phyloP scores from a whole-genome alignment of 1,139 yeast species.

The Blastobotrys elegans region DNA sequence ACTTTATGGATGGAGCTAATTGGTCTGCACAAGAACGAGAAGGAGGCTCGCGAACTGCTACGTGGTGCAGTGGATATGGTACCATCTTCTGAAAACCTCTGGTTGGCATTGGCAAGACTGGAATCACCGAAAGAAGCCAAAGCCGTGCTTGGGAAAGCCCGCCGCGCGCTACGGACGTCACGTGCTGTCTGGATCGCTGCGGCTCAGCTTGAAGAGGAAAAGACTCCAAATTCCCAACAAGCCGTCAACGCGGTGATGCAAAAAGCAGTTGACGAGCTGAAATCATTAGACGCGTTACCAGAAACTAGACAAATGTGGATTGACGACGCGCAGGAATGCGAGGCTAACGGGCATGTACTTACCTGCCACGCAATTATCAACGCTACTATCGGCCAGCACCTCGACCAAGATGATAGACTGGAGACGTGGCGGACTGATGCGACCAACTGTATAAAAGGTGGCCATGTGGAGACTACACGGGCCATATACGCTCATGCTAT shows the following conservation, averaged over 20 bases:
- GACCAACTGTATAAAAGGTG: slow-evolving; percentile 25
- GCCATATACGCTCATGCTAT: slow-evolving; percentile 48
- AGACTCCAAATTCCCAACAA: slow-evolving; percentile 35
- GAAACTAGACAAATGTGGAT: slow-evolving; percentile 46
- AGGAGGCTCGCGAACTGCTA: slow-evolving; percentile 52
- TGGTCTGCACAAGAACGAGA: slow-evolving; percentile 40
- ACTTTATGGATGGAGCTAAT: slow-evolving; percentile 59
- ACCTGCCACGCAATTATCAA: slow-evolving; percentile 36
- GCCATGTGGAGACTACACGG: slow-evolving; percentile 39
- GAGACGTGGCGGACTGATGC: slow-evolving; percentile 38
- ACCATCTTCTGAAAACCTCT: slow-evolving; percentile 59
- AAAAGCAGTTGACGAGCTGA: slow-evolving; percentile 49
- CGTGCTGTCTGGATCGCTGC: slow-evolving; percentile 68
- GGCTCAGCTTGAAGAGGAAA: slow-evolving; percentile 61
- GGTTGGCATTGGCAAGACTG: slow-evolving; percentile 51
- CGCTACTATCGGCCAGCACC: slow-evolving; percentile 31
- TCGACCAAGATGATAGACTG: slow-evolving; percentile 30
- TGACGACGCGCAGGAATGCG: slow-evolving; percentile 42
- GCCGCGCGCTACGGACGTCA: slow-evolving; percentile 46
- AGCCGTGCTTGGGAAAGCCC: slow-evolving; percentile 51
- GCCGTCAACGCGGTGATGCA: slow-evolving; percentile 38
- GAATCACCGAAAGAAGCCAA: slow-evolving; percentile 49
- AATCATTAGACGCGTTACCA: slow-evolving; percentile 25
- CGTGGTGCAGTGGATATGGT: slow-evolving; percentile 66
- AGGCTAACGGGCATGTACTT: slow-evolving; percentile 30